Evolutionary conservation across 2,329 filamentous ascomycete species (phyloP), one percentile per base, ranked within the genome.

Genomic region (Exophiala xenobiotica): DNA sequence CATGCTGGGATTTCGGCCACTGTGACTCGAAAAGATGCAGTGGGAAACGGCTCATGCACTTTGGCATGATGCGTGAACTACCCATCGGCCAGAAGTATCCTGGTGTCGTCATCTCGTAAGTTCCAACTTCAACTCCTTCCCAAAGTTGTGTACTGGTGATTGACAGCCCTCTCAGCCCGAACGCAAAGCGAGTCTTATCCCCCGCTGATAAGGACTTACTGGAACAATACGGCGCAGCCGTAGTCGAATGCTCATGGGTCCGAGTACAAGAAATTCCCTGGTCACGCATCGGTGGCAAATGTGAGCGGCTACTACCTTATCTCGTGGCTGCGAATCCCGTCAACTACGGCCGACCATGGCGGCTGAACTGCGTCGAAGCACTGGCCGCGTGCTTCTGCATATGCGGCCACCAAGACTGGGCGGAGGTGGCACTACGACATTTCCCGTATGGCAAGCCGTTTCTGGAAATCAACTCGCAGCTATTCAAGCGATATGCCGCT

Each of bases 171-270:
- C 23, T 19, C 40, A 78, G 74, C 7, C 93, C 93, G 20, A 97
- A 97, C 74, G 93, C 88, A 57, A 96, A 95, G 68, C 83, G 79
- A 51, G 82, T 90, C 12, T 70, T 97, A 37, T 95, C 88, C 4
- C 88, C 90, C 1, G 88, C 90, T 45, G 93, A 99, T 71, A 77
- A 77, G 51, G 83, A 87, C 43, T 74, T 95, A 12, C 80, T 97
- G 63, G 90, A 95, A 63, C 86, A 90, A 69, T 88, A 88, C 66
- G 93, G 93, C 58, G 92, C 91, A 16, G 93, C 93, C 2, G 93
- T 99, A 2, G 93, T 99, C 14, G 93, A 99, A 74, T 96, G 91
- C 66, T 95, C 89, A 19, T 99, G 93, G 93, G 95, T 95, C 3
- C 80, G 93, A 53, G 89, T 95, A 6, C 79, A 87, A 41, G 93